These are phyloP conservation scores for Potentilla sterilis DNA, from an alignment of 306 rosid species.

Conservation along the genomic window DNA sequence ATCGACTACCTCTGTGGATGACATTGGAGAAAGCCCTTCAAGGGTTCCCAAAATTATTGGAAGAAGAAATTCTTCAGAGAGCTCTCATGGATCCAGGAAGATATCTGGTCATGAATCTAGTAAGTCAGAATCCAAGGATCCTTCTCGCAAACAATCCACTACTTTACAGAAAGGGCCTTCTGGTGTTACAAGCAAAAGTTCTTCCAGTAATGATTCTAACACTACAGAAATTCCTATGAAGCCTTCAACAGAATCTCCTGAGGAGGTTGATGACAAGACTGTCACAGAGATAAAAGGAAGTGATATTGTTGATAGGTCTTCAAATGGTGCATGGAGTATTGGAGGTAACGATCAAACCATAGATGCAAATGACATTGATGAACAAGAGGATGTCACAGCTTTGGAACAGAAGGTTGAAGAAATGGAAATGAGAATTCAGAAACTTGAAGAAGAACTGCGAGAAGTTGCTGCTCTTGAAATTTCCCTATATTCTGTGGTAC, in stretches of 20 bases:
- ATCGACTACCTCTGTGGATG: conserved; percentile 54
- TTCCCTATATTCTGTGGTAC: conserved; percentile 82
- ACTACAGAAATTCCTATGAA: conserved; percentile 38
- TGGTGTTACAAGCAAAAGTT: conserved; percentile 31
- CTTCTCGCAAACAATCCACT: conserved; percentile 40
- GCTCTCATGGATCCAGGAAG: conserved; percentile 41
- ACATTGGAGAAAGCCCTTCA: conserved; percentile 49
- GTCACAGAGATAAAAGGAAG: conserved; percentile 44
- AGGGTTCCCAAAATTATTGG: conserved; percentile 40
- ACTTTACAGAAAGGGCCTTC: conserved; percentile 41
- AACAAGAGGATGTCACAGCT: conserved; percentile 36
- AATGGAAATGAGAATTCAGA: conserved; percentile 77
- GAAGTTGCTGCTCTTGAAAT: conserved; percentile 99
- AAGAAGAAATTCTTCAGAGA: conserved; percentile 40
- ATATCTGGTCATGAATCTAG: conserved; percentile 31
- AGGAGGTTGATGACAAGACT: conserved; percentile 53
- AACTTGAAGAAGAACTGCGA: conserved; percentile 92
- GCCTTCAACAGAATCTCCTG: conserved; percentile 55
- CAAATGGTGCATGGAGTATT: conserved; percentile 42
- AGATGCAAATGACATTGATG: conserved; percentile 47
- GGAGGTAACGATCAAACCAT: conserved; percentile 40
- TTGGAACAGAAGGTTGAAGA: conserved; percentile 53
- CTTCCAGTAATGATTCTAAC: conserved; percentile 36
- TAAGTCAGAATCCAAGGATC: conserved; percentile 42
- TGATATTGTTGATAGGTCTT: conserved; percentile 50